Percentiles rank a stretch among this genome's conserved stretches.
These are phyloP conservation scores for Fusarium fujikuroi DNA, from an alignment of 2,329 filamentous ascomycete genomes.

Conservation along the genomic window DNA sequence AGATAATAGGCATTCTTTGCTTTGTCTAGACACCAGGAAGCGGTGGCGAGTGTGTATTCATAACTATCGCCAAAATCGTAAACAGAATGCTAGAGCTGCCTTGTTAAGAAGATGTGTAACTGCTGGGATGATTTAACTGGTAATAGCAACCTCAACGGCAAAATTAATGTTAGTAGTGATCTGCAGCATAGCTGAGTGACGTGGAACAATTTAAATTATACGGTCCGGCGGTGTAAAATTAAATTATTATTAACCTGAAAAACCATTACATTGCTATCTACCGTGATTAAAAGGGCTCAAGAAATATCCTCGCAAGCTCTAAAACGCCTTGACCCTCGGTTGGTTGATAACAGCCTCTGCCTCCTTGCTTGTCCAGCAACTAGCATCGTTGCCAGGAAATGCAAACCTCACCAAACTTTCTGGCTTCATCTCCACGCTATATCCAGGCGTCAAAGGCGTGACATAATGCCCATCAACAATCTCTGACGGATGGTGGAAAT, in stretches of 20 bases:
- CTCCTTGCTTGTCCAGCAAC: slow-evolving; percentile 86
- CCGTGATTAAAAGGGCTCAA: no score
- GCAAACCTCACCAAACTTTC: slow-evolving; percentile 83
- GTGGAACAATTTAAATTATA: rapidly evolving
- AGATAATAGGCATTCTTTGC: not conserved
- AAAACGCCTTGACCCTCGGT: not conserved
- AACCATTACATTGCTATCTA: no score
- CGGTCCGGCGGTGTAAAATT: not conserved
- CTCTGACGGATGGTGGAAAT: slow-evolving; percentile 82
- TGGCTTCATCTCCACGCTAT: slow-evolving; percentile 92
- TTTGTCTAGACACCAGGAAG: no score
- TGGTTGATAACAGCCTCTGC: slow-evolving; percentile 52
- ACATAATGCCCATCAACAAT: slow-evolving; percentile 88
- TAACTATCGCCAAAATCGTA: no score
- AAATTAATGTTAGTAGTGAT: no score
- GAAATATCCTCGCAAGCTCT: not conserved
- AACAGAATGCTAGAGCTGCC: no score
- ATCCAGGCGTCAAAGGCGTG: slow-evolving; percentile 83
- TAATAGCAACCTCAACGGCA: no score
- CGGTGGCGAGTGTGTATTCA: no score
- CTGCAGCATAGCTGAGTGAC: not conserved
- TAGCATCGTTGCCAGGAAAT: slow-evolving; percentile 80
- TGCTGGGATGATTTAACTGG: no score
- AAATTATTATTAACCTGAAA: rapidly evolving
- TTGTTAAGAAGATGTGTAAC: no score